These are phyloP conservation scores for Fusarium aywerte DNA, from an alignment of 2,329 filamentous ascomycete species.

Conservation along the genomic window DNA sequence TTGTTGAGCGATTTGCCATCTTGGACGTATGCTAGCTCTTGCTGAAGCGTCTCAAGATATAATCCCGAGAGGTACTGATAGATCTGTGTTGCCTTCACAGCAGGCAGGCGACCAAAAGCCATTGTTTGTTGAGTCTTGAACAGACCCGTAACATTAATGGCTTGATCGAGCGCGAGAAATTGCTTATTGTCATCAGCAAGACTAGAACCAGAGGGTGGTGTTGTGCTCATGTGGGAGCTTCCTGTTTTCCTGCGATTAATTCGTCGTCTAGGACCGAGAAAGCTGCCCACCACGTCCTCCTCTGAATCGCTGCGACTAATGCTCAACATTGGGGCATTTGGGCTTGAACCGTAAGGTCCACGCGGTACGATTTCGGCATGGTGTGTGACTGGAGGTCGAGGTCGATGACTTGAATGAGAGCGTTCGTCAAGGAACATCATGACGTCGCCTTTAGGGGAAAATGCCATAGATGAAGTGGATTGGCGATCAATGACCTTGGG, in stretches of 20 bases:
- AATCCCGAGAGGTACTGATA: slow-evolving; percentile 67
- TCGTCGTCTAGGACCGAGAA: slow-evolving; percentile 62
- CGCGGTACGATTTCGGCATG: slow-evolving; percentile 52
- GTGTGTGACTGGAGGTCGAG: slow-evolving; percentile 55
- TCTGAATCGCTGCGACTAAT: slow-evolving; percentile 72
- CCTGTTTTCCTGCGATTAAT: slow-evolving; percentile 56
- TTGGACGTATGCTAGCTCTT: slow-evolving; percentile 57
- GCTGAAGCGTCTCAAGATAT: slow-evolving; percentile 66
- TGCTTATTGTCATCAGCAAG: slow-evolving; percentile 51
- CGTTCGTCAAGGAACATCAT: slow-evolving; percentile 72
- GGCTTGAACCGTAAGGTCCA: slow-evolving; percentile 60
- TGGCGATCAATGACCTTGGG: slow-evolving; percentile 71
- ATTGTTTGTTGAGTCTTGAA: slow-evolving; percentile 71
- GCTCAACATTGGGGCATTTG: slow-evolving; percentile 62
- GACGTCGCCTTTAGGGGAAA: slow-evolving; percentile 68
- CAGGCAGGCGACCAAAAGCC: slow-evolving; percentile 68
- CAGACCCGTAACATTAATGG: slow-evolving; percentile 65
- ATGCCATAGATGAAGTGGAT: slow-evolving; percentile 69
- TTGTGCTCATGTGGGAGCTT: slow-evolving; percentile 63
- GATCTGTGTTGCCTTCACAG: slow-evolving; percentile 59
- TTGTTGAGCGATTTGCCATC: slow-evolving; percentile 55
- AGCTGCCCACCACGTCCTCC: slow-evolving; percentile 70
- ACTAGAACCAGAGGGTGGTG: slow-evolving; percentile 59
- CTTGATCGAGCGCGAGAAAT: slow-evolving; percentile 66
- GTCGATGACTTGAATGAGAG: slow-evolving; percentile 52